Evolutionary conservation across 2,329 filamentous ascomycete species (phyloP), one percentile per base, ranked within the genome.

Genomic region (Biscogniauxia marginata): DNA sequence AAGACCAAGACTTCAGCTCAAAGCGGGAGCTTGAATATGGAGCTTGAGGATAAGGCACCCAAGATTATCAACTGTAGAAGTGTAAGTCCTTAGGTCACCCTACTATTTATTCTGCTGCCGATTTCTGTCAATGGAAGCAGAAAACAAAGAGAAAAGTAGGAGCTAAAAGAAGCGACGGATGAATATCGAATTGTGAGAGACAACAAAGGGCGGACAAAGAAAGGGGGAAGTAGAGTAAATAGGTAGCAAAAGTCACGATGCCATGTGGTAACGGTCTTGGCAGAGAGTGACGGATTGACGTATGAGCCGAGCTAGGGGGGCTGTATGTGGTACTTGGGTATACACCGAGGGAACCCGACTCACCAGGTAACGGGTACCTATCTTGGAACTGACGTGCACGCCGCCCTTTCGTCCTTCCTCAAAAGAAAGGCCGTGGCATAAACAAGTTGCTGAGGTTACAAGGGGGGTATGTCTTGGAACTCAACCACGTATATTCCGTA

Each of bases 261-360:
- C 20, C 18, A 21, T 46, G 18, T 46, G 44, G 44, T 16, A 11
- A 39, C 9, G 30, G 30, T 39, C 30, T 39, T 39, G 30, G 30
- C 44, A 20, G 9, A 34, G 21, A 19, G 45, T 9, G 5, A 49
- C n/a, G 20, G 45, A 19, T 44, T 59, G 54, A 59, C 46, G 49
- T 54, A 60, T 50, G 49, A 50, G 19, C 44, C 52, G 44, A 46
- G 18, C 49, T 49, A 22, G 18, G 44, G 30, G 18, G 18, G 18
- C n/a, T 21, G 44, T 46, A 46, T 8, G 16, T 30, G 53, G 46
- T 58, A 60, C 55, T 46, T 48, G 53, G 21, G 21, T 25, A 8
- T 49, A 55, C 57, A 55, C 57, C 57, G 51, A 56, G 22, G 52
- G 53, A 50, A 50, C 48, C 48, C 48, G 48, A 50, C 8, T n/a